Evolutionary conservation across 768 basidiomycete genomes (phyloP), one percentile per base, ranked within the genome.

Genomic region (Panaeolus cyanescens): DNA sequence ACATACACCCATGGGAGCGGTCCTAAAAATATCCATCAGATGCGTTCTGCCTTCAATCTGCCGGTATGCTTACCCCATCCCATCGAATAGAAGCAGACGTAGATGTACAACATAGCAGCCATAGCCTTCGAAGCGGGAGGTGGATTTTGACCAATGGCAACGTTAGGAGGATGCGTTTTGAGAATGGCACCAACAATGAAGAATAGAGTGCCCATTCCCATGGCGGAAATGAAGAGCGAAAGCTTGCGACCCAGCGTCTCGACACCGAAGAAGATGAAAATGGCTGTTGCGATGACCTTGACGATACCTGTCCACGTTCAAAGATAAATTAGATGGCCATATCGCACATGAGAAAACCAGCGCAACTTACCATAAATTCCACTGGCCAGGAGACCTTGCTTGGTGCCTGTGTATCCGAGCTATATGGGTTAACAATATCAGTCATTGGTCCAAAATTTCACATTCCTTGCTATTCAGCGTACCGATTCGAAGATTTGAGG

Each of bases 141-240:
- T 15, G 71, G 64, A 3, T 66, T 63, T 28, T 62, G 58, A 54
- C 65, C 71, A 0, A 71, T 56, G 15, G 63, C 58, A 0, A 77
- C 62, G 1, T 73, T 65, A 0, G 85, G 83, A 4, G 91, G 90
- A 72, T 91, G 85, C 1, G 87, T 88, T 78, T 92, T 92, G 72
- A 93, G 83, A 62, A 94, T 83, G 17, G 92, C 89, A n/a, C 92
- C 93, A 65, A 94, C 84, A 73, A 94, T 91, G 78, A 87, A 93
- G 79, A 94, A 92, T 59, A 86, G 77, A 36, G 74, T 77, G 22
- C 90, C 90, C 93, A 95, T 95, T 62, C 91, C 89, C 54, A 90
- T 71, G 2, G 88, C 87, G 19, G 89, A 89, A 64, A 88, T 86
- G 71, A 92, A 81, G 12, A 95, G 74, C 4, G 89, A 89, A 34